phyloP scores from a whole-genome alignment of 2,329 filamentous ascomycete genomes.

The Venturia aucupariae region DNA sequence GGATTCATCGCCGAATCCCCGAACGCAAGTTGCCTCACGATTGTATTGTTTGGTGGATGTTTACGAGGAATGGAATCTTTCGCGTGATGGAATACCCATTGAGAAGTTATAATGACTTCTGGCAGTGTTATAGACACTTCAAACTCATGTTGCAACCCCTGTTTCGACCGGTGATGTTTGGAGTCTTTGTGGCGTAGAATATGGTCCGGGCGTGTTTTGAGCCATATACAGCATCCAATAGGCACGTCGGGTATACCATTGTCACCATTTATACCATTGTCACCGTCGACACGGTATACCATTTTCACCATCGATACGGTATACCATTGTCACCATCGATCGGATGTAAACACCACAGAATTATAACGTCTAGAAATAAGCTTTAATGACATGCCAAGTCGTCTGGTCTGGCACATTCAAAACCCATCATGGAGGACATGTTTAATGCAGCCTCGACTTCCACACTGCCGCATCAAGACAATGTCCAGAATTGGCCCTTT shows the following conservation, averaged over 20 bases:
- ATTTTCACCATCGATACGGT: too few relatives aligned
- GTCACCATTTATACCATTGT: too few relatives aligned
- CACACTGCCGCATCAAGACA: background rate
- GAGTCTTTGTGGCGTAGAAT: background rate
- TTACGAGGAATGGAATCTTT: too few relatives aligned
- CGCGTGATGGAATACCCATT: too few relatives aligned
- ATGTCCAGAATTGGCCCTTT: background rate
- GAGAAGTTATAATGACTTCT: background rate
- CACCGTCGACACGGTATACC: too few relatives aligned
- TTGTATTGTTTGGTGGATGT: background rate
- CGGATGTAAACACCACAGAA: background rate
- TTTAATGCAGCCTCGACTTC: background rate
- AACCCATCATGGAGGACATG: background rate
- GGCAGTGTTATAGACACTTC: background rate
- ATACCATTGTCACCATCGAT: background rate
- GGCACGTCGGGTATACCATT: too few relatives aligned
- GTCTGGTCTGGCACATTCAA: background rate
- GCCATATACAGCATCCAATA: too few relatives aligned
- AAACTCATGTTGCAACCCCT: background rate
- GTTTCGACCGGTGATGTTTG: background rate
- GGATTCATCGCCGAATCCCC: background rate
- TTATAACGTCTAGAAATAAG: background rate
- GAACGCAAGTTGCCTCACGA: background rate
- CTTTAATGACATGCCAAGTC: conserved; percentile 3
- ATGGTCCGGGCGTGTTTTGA: background rate